Conservation (phyloP, 2,329 filamentous ascomycete species). For the Fusarium temperatum region DNA sequence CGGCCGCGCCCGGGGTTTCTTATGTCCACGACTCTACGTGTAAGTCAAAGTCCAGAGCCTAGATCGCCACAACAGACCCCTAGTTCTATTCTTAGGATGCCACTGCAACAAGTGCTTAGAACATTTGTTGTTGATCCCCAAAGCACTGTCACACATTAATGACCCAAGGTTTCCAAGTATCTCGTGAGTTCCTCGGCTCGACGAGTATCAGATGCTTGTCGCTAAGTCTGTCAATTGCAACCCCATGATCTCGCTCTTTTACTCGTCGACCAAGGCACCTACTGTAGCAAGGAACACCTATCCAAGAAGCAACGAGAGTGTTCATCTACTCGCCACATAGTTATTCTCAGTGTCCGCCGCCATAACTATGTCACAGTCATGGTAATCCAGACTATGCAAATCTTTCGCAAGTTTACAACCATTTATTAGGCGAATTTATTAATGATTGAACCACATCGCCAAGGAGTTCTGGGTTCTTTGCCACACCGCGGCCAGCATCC, state of each 20-base stretch:
- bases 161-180: background rate
- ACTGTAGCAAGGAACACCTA: background rate
- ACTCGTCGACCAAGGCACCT: background rate
- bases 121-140: background rate
- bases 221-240: background rate
- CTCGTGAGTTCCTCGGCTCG: background rate
- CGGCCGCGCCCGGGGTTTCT: slow-evolving; percentile 2
- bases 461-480: background rate
- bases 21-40: background rate
- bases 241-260: background rate
- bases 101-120: background rate
- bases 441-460: background rate
- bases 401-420: background rate
- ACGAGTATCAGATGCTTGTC: slow-evolving; percentile 9
- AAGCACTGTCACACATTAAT: background rate
- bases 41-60: background rate
- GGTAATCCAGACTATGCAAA: background rate
- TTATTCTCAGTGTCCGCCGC: background rate
- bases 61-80: background rate
- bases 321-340: background rate
- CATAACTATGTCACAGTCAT: background rate
- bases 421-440: background rate
- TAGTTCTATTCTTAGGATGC: background rate
- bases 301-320: background rate
- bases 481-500: background rate